These are phyloP conservation scores for Hordeum marinum DNA, from an alignment of 176 grass and related monocot species.

Conservation along the genomic window DNA sequence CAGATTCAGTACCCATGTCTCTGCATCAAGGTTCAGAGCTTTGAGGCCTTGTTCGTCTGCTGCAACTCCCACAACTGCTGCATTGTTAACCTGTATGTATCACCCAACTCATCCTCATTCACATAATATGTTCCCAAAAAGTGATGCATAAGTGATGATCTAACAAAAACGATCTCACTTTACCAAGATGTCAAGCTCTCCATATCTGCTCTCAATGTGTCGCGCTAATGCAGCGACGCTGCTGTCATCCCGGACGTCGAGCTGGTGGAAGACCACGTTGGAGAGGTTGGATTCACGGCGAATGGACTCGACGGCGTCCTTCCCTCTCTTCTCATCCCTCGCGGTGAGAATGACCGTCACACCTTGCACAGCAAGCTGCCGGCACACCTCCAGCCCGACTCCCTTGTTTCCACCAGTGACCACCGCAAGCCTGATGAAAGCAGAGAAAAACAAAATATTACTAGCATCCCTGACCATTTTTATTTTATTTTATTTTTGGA, in stretches of 20 bases:
- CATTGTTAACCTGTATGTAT: slow-evolving; percentile 71
- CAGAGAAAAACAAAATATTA: background rate
- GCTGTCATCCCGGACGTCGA: slow-evolving; percentile 42
- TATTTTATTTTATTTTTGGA: background rate
- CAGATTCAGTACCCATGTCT: slow-evolving; percentile 35
- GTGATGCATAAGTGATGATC: background rate
- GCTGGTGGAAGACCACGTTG: slow-evolving; percentile 58
- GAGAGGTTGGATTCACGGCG: slow-evolving; percentile 14
- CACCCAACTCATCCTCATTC: background rate
- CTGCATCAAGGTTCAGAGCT: slow-evolving; percentile 56
- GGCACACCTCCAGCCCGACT: slow-evolving; percentile 54
- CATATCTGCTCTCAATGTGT: slow-evolving; percentile 33
- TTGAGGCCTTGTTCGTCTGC: slow-evolving; percentile 47
- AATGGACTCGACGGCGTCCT: slow-evolving; percentile 33
- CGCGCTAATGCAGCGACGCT: slow-evolving; percentile 33
- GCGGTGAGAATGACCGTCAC: slow-evolving; percentile 62
- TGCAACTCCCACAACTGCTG: slow-evolving; percentile 38
- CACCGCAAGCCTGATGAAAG: slow-evolving; percentile 41
- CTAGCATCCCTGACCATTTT: background rate
- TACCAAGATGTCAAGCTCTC: slow-evolving; percentile 79
- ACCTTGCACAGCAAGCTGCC: slow-evolving; percentile 39
- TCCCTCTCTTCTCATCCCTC: slow-evolving; percentile 53
- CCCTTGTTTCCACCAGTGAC: slow-evolving; percentile 76
- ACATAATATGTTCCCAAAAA: background rate
- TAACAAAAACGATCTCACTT: background rate